Conservation (phyloP, 208 protist genomes). For the Acanthamoeba polyphaga region DNA sequence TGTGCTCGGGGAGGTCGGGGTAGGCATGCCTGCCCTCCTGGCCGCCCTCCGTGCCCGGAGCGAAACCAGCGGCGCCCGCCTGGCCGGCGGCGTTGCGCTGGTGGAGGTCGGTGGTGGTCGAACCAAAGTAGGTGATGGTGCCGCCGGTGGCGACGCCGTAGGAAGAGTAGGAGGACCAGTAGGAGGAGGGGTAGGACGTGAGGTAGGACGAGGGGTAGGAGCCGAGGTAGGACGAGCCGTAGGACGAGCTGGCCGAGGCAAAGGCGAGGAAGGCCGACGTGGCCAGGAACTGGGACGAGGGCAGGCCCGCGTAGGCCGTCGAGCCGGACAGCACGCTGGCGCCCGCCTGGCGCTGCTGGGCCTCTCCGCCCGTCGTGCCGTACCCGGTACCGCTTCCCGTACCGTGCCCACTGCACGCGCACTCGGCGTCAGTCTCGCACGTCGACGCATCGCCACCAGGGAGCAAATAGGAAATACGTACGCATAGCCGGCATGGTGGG, state of each 20-base stretch:
- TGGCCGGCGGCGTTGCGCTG: not conserved
- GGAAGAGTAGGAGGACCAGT: not conserved
- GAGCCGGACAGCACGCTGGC: not conserved
- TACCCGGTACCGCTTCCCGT: not conserved
- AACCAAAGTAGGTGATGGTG: not conserved
- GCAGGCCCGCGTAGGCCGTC: not conserved
- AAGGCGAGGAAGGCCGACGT: slow-evolving; percentile 38
- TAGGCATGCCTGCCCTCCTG: not conserved
- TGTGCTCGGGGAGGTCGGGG: not conserved
- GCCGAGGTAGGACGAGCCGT: not conserved
- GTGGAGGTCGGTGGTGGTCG: not conserved
- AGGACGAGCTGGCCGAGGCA: not conserved
- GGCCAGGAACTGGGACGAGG: slow-evolving; percentile 32
- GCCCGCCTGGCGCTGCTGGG: not conserved
- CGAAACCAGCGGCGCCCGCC: not conserved
- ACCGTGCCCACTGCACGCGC: not conserved
- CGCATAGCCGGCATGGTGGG: not conserved
- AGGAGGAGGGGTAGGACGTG: not conserved
- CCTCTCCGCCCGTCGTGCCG: not conserved
- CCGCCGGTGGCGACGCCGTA: not conserved
- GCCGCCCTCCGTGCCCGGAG: not conserved
- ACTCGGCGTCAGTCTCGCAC: not conserved
- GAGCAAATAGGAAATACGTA: not conserved
- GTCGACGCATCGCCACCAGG: not conserved
- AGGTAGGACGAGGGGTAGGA: slow-evolving; percentile 22